Base-by-base conservation (phyloP, 2,329 filamentous ascomycete species). In the Alternaria ventricosa region DNA sequence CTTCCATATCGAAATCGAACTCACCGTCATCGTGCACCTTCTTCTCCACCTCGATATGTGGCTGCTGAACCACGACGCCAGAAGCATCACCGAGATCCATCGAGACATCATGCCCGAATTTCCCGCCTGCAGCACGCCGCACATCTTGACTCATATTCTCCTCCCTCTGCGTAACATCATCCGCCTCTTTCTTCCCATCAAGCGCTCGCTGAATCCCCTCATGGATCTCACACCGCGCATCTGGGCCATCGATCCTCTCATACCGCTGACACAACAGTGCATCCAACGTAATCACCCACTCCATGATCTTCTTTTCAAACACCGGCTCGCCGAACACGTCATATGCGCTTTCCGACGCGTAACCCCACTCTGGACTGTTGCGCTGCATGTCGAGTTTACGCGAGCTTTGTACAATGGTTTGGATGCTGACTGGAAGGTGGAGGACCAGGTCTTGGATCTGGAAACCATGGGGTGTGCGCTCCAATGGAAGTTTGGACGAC, bases 401-500 rank as follows among this genome's bases (percentile, higher is more conserved):
- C 28, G 68, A 65, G 11, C 44, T 44, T 6, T 69, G 44, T 0
- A 51, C 18, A 27, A 74, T 68, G 13, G 13, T n/a, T 1, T 49
- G 8, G 8, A 65, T 20, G 20, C 36, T 60, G 11, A 51, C 59
- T 3, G 18, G 5, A 0, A 73, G 2, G 4, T 18, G 7, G 2
- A 73, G 15, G 8, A 66, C 27, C 5, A 77, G 7, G 22, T 72
- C 56, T 11, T 80, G 78, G n/a, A 69, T 71, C 3, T 66, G 66
- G 30, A 61, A 66, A 9, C 71, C 73, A 5, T 61, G 55, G 2
- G 81, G 80, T 5, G 74, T 73, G 8, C 74, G 75, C 61, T 84
- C 80, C 6, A 84, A 77, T 0, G 80, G 78, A 1, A 83, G 70
- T 10, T 63, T 72, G 1, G 76, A 78, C 1, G 81, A 81, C 50